These are phyloP conservation scores for Zygotorulaspora mrakii DNA, from an alignment of 1,139 yeast species.

Conservation along the genomic window DNA sequence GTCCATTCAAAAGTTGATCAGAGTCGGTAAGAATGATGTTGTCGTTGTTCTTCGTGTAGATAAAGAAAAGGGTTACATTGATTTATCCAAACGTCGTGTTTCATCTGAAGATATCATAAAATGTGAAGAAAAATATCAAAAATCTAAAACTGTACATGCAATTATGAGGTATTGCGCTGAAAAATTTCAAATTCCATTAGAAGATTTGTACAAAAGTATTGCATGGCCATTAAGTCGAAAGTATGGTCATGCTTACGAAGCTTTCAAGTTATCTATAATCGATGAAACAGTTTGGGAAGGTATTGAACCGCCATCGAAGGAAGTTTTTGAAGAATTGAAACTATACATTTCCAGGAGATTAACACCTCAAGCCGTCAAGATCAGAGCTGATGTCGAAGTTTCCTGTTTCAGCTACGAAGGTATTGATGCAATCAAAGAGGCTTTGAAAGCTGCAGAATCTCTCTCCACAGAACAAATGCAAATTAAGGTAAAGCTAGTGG, in stretches of 20 bases:
- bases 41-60: constrained; percentile 99
- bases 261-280: constrained; percentile 92
- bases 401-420: constrained; percentile 98
- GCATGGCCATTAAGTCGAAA: constrained; percentile 98
- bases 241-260: constrained; percentile 96
- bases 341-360: constrained; percentile 85
- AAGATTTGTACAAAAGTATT: constrained; percentile 75
- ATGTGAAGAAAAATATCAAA: constrained; percentile 97
- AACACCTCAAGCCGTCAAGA: constrained; percentile 96
- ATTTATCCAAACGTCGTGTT: constrained; percentile 94
- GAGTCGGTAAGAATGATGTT: constrained; percentile 98
- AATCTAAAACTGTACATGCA: constrained; percentile 95
- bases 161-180: constrained; percentile 98
- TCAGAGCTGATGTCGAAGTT: constrained; percentile 96
- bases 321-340: constrained; percentile 74
- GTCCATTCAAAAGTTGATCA: constrained; percentile 92
- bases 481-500: constrained; percentile 90
- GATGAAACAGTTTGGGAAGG: constrained; percentile 86
- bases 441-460: constrained; percentile 82
- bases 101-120: constrained; percentile 96
- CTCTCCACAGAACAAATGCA: constrained; percentile 78
- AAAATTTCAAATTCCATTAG: constrained; percentile 84
- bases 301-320: constrained; percentile 59
- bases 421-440: constrained; percentile 90
- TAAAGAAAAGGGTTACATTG: constrained; percentile 97